A percentile compares a stretch with the other conserved stretches of the same genome.
phyloP scores from a whole-genome alignment of 2,329 filamentous ascomycete species.

The Hymenoscyphus scutula region DNA sequence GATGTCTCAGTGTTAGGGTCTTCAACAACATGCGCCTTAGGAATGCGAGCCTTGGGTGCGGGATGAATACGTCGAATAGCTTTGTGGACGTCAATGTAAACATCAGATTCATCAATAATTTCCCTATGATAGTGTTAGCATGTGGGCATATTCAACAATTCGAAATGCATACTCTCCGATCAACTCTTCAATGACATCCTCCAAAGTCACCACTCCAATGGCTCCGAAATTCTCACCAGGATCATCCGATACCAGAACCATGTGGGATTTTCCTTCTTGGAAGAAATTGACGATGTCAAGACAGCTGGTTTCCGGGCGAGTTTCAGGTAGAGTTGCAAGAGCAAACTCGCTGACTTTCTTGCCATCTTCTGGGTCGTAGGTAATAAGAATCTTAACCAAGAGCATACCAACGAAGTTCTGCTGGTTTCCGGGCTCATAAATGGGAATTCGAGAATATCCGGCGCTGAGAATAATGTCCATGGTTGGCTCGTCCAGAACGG shows the following conservation, averaged over 20 bases:
- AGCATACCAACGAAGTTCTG: constrained; percentile 97
- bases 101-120: constrained; percentile 98
- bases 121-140: constrained; percentile 57
- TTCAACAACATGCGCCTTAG: constrained; percentile 52
- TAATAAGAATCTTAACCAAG: constrained; percentile 96
- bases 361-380: constrained; percentile 92
- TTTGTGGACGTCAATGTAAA: constrained; percentile 97
- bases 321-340: constrained; percentile 91
- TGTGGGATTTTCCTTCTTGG: constrained; percentile 98
- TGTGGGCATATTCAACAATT: background rate
- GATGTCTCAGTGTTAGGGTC: constrained; percentile 40
- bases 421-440: constrained; percentile 79
- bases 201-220: constrained; percentile 88
- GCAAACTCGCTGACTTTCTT: constrained; percentile 87
- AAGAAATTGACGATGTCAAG: constrained; percentile 99
- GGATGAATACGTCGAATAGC: constrained; percentile 71
- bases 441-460: constrained; percentile 94
- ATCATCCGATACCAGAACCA: constrained; percentile 89
- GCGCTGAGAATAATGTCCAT: constrained; percentile 93
- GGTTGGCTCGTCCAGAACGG: constrained; percentile 85
- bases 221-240: constrained; percentile 91
- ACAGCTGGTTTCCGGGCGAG: constrained; percentile 90
- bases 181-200: constrained; percentile 97
- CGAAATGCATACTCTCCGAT: constrained; percentile 82
- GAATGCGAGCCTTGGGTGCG: constrained; percentile 69